Conservation (phyloP, 2,329 filamentous ascomycete genomes). For the Cytospora piceae region DNA sequence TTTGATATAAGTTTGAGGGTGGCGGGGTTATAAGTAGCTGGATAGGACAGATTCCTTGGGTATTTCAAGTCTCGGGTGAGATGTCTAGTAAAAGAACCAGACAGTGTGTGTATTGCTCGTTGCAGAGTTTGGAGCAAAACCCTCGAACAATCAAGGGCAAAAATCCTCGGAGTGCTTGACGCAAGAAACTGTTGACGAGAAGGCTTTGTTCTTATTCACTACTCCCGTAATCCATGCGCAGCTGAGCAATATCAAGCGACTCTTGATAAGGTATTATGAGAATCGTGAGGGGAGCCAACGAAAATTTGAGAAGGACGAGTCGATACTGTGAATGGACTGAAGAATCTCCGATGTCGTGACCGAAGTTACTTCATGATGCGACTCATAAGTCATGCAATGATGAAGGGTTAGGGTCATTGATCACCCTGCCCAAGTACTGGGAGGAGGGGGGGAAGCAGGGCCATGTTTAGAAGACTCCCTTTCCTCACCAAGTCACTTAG, state of each 20-base stretch:
- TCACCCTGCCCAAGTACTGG: background rate
- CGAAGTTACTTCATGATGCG: background rate
- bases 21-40: background rate
- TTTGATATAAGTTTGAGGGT: background rate
- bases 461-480: background rate
- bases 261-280: background rate
- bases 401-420: background rate
- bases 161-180: background rate
- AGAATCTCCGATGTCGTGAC: background rate
- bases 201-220: background rate
- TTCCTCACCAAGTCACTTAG: background rate
- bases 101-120: background rate
- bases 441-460: background rate
- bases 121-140: background rate
- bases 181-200: background rate
- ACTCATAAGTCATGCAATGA: background rate
- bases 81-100: background rate
- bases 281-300: background rate
- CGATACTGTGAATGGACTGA: background rate
- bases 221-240: background rate
- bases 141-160: background rate
- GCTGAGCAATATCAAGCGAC: background rate
- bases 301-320: background rate
- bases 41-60: background rate
- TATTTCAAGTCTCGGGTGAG: background rate